These are phyloP conservation scores for Escovopsis sp. DNA, from an alignment of 2,329 filamentous ascomycete genomes.

Conservation along the genomic window DNA sequence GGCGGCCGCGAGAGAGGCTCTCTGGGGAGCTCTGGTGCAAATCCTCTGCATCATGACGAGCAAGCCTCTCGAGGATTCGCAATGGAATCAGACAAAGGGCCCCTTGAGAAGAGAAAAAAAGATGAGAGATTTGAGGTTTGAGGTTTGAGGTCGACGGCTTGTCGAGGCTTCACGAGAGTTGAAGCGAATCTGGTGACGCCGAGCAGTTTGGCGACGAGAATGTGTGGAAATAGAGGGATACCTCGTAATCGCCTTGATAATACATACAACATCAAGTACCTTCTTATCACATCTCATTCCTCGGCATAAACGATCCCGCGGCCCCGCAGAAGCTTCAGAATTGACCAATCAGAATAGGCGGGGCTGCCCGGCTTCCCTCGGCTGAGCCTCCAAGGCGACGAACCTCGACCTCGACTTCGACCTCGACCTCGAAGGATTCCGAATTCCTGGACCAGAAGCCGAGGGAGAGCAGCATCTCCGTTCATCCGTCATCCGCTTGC, in stretches of 20 bases:
- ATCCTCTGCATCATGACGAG: conserved; percentile 19
- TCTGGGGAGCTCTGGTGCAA: conserved; percentile 17
- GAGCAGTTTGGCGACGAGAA: too few relatives aligned
- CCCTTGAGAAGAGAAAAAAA: not conserved
- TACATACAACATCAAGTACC: not conserved
- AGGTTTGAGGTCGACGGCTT: not conserved
- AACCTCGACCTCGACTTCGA: not conserved
- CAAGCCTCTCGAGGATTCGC: too few relatives aligned
- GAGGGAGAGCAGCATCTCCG: too few relatives aligned
- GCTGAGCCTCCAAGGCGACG: conserved; percentile 12
- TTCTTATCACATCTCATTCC: not conserved
- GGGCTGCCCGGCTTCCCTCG: conserved; percentile 19
- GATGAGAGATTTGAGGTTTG: not conserved
- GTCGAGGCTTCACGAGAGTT: too few relatives aligned
- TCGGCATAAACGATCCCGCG: not conserved
- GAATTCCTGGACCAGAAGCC: too few relatives aligned
- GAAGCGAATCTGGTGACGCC: too few relatives aligned
- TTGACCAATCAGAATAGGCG: conserved; percentile 16
- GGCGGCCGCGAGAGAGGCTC: conserved; percentile 10
- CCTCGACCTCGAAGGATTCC: too few relatives aligned
- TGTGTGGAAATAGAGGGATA: not conserved
- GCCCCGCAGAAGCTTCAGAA: conserved; percentile 9
- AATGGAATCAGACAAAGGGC: too few relatives aligned
- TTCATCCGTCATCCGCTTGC: too few relatives aligned
- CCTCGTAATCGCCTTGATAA: too few relatives aligned